A percentile compares a stretch with the other conserved stretches of the same genome.
Evolutionary conservation across 2,329 filamentous ascomycete species (phyloP).

Genomic region (Rasamsonia emersonii): DNA sequence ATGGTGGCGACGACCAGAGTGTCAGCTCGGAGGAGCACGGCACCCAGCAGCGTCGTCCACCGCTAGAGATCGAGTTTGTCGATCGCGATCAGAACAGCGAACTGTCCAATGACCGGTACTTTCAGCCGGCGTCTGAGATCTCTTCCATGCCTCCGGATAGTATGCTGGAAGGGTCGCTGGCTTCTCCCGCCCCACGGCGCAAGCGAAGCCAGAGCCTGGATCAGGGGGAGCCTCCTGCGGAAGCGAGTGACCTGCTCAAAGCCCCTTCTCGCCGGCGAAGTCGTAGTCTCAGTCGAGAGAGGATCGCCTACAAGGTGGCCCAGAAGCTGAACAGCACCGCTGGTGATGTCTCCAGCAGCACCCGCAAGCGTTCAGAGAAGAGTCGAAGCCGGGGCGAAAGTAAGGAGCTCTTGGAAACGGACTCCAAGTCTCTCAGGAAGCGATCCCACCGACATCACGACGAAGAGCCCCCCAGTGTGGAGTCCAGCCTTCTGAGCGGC

Average conservation of each 20-base stretch:
- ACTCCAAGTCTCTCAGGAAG: slow-evolving; percentile 38
- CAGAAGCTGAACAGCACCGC: slow-evolving; percentile 54
- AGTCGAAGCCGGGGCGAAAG: slow-evolving; percentile 39
- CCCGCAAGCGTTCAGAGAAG: slow-evolving; percentile 33
- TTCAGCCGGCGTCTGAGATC: slow-evolving; percentile 69
- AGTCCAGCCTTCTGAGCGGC: slow-evolving; percentile 53
- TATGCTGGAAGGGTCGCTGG: slow-evolving; percentile 50
- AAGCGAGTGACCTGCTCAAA: slow-evolving; percentile 44
- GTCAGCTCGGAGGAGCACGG: slow-evolving; percentile 66
- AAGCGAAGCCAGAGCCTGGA: slow-evolving; percentile 45
- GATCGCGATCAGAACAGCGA: slow-evolving; percentile 57
- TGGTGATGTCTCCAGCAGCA: slow-evolving; percentile 35
- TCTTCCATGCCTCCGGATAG: slow-evolving; percentile 72
- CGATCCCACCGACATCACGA: slow-evolving; percentile 43
- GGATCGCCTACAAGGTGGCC: slow-evolving; percentile 59
- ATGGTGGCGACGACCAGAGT: slow-evolving; percentile 53
- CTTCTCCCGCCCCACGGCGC: slow-evolving; percentile 37
- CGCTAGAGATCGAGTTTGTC: slow-evolving; percentile 84
- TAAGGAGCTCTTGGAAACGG: slow-evolving; percentile 37
- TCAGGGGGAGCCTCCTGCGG: slow-evolving; percentile 23
- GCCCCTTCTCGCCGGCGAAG: slow-evolving; percentile 51
- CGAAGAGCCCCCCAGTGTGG: slow-evolving; percentile 48
- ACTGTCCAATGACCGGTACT: slow-evolving; percentile 54
- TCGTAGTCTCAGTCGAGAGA: slow-evolving; percentile 57
- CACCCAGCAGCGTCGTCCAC: slow-evolving; percentile 56